phyloP scores from a whole-genome alignment of 1,284 basidiomycete species.

The Heterobasidion parviporum region DNA sequence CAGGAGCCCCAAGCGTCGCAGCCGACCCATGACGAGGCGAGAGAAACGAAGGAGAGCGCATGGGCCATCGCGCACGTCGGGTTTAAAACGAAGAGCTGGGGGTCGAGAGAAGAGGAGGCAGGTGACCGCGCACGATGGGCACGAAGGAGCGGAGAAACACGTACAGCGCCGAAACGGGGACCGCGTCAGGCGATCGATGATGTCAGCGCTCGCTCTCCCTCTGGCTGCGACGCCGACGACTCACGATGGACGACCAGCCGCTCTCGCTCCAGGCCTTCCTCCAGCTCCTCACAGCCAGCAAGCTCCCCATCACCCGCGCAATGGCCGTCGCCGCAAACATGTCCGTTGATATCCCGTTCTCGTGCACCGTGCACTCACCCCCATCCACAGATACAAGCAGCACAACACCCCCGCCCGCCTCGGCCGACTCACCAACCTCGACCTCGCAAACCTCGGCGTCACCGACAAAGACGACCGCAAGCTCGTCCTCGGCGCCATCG shows the following conservation, averaged over 20 bases:
- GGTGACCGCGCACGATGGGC: too few relatives aligned
- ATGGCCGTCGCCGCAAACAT: slow-evolving; percentile 56
- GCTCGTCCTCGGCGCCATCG: slow-evolving; percentile 52
- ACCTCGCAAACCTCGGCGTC: slow-evolving; percentile 50
- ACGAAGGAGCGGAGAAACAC: too few relatives aligned
- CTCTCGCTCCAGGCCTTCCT: slow-evolving; percentile 57
- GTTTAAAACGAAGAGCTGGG: too few relatives aligned
- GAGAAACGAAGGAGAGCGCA: too few relatives aligned
- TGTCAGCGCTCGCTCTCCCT: neutral
- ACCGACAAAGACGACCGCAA: slow-evolving; percentile 65
- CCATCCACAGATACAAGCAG: slow-evolving; percentile 57
- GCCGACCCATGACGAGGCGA: neutral
- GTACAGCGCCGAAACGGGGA: too few relatives aligned
- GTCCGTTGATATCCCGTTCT: slow-evolving; percentile 3
- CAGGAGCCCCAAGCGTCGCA: neutral
- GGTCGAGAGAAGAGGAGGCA: too few relatives aligned
- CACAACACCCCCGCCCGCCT: slow-evolving; percentile 58
- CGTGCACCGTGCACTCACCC: slow-evolving; percentile 2
- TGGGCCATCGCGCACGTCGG: too few relatives aligned
- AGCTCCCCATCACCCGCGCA: slow-evolving; percentile 62
- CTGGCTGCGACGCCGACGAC: neutral
- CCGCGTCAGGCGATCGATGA: too few relatives aligned
- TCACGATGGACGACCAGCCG: neutral
- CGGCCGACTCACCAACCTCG: slow-evolving; percentile 47
- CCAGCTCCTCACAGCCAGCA: slow-evolving; percentile 57